Percentiles rank a stretch among this genome's conserved stretches.
Evolutionary conservation across 2,329 filamentous ascomycete species (phyloP).

Genomic region (Purpureocillium lavendulum): DNA sequence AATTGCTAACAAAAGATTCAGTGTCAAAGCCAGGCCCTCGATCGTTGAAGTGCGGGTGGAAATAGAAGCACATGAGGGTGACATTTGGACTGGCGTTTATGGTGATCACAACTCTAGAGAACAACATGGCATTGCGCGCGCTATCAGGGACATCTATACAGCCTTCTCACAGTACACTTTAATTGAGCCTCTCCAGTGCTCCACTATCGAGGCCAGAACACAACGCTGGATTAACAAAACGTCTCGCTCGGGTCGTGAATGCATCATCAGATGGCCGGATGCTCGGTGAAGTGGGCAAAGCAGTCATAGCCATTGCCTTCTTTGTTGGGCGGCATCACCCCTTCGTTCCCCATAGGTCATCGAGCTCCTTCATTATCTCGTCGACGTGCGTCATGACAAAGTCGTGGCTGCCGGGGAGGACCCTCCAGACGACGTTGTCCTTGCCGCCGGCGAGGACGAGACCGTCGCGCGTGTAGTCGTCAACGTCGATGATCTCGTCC

Average conservation of each 20-base stretch:
- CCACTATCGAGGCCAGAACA: too few species aligned
- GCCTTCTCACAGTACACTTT: too few species aligned
- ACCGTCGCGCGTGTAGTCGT: constrained; percentile 39
- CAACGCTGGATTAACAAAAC: too few species aligned
- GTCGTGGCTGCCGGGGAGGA: constrained; percentile 49
- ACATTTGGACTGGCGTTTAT: background rate
- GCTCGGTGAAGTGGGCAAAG: too few species aligned
- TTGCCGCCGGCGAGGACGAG: constrained; percentile 42
- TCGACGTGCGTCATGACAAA: constrained; percentile 51
- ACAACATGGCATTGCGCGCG: too few species aligned
- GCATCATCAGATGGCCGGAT: too few species aligned
- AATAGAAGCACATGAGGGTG: background rate
- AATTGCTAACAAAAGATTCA: constrained; percentile 14
- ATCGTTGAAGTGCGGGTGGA: constrained; percentile 27
- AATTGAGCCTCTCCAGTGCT: too few species aligned
- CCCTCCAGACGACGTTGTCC: constrained; percentile 38
- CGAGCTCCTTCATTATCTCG: constrained; percentile 35
- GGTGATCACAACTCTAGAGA: background rate
- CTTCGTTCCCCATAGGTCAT: constrained; percentile 34
- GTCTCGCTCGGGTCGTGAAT: too few species aligned
- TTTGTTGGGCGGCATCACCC: too few species aligned
- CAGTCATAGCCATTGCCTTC: too few species aligned
- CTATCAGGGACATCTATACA: too few species aligned
- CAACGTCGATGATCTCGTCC: constrained; percentile 44
- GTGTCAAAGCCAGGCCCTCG: constrained; percentile 52